Base-by-base conservation (phyloP, 2,329 filamentous ascomycete species). In the Metarhizium anisopliae region DNA sequence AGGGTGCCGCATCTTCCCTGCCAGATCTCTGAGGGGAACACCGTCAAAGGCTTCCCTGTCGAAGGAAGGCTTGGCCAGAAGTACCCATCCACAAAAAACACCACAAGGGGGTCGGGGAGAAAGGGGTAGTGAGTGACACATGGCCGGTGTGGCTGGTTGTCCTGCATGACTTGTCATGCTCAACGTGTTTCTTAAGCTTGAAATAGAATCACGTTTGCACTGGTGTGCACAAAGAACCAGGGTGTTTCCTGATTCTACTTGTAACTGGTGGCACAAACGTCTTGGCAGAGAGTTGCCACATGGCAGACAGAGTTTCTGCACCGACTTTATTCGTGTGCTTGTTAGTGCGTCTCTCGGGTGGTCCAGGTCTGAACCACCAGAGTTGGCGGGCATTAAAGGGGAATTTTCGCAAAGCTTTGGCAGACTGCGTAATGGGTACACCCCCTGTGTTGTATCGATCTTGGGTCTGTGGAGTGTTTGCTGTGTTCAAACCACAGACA, bases 221-320 rank as follows among this genome's bases (percentile, higher is more conserved):
- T 16, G 10, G 45, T 6, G 25, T 30, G 45, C 25, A 14, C 25
- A 30, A 30, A 4, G 25, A 49, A 8, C 25, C 53, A 50, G 53
- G 47, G n/a, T 50, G 25, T 30, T 25, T 25, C 20, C 6, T 11
- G 32, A 35, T 11, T 49, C 20, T 4, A 30, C 25, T 16, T 30
- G 16, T 49, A 16, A 14, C 20, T 29, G 11, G 20, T 29, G 8
- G 25, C 20, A 16, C 25, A 49, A 30, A 10, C 32, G 45, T 35
- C 11, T 51, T 45, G 38, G 47, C 47, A 25, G 47, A 40, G 18
- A 10, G 29, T 11, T 56, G 55, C 55, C 55, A 56, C 55, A 53
- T 56, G 51, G 55, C 51, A 53, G 47, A 20, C 45, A 49, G 45
- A 49, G 25, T 18, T 45, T 10, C 42, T 45, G 42, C 42, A 45